These are phyloP conservation scores for Diplodia seriata DNA, from an alignment of 2,329 filamentous ascomycete species.

Conservation along the genomic window DNA sequence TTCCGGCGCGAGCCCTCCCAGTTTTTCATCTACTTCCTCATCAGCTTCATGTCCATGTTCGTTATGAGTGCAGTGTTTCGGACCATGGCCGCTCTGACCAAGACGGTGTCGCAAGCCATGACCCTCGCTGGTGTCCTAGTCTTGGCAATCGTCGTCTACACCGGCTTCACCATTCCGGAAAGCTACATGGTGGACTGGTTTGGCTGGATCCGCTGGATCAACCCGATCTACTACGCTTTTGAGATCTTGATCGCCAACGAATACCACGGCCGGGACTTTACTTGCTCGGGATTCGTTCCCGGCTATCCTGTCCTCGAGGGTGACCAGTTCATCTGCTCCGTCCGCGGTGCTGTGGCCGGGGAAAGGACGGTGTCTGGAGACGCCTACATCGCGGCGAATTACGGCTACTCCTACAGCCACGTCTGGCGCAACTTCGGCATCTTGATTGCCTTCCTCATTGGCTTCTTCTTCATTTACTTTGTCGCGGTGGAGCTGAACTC, in stretches of 20 bases:
- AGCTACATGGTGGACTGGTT: slow-evolving; percentile 51
- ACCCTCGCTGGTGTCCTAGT: slow-evolving; percentile 63
- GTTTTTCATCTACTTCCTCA: slow-evolving; percentile 85
- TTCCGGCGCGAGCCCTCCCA: slow-evolving; percentile 72
- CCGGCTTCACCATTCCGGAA: slow-evolving; percentile 72
- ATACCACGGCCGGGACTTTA: slow-evolving; percentile 47
- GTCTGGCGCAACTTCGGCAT: no score
- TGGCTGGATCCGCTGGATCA: slow-evolving; percentile 67
- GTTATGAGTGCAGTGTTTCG: slow-evolving; percentile 82
- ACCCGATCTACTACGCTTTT: slow-evolving; percentile 80
- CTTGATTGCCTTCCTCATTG: no score
- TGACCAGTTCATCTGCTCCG: slow-evolving; percentile 51
- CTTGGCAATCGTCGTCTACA: slow-evolving; percentile 69
- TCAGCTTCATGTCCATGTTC: slow-evolving; percentile 67
- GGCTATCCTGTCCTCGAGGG: slow-evolving; percentile 43
- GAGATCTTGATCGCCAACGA: slow-evolving; percentile 83
- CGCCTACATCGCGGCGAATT: slow-evolving; percentile 37
- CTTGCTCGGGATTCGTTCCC: slow-evolving; percentile 57
- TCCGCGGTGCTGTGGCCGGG: slow-evolving; percentile 52
- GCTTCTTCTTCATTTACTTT: no score
- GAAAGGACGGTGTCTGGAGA: slow-evolving; percentile 48
- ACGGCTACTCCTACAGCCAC: no score
- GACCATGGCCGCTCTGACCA: slow-evolving; percentile 74
- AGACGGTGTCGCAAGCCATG: slow-evolving; percentile 67
- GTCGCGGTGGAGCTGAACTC: no score